Conservation (phyloP, 352 stramenopile species). For the Salisapilia sapeloensis region DNA sequence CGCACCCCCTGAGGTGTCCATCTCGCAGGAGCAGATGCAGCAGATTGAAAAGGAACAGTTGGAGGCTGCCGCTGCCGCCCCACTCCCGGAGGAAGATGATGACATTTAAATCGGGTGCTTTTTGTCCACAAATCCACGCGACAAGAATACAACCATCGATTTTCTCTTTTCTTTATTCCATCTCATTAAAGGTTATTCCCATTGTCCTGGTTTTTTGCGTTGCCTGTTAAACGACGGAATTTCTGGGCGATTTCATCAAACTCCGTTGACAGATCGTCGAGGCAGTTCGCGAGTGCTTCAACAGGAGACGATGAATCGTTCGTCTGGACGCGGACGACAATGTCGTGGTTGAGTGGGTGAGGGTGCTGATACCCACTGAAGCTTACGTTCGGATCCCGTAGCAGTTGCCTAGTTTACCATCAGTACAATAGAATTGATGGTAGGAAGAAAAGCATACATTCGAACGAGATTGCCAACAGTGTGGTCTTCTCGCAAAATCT, state of each 20-base stretch:
- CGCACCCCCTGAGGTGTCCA: conserved; percentile 90
- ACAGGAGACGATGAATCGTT: conserved; percentile 72
- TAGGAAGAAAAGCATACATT: conserved; percentile 56
- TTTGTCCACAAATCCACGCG: conserved; percentile 2
- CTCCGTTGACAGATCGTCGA: conserved; percentile 75
- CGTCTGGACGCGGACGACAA: conserved; percentile 89
- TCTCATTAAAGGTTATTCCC: no score
- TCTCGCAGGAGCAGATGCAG: conserved; percentile 87
- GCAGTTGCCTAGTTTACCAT: conserved; percentile 52
- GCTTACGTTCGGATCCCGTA: conserved; percentile 75
- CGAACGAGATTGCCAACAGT: conserved; percentile 96
- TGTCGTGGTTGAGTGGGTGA: conserved; percentile 93
- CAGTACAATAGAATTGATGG: not conserved
- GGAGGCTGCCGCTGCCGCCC: conserved; percentile 80
- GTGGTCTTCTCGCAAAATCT: conserved; percentile 97
- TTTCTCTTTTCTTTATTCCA: no score
- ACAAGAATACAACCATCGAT: conserved; percentile 1
- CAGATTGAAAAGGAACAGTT: conserved; percentile 87
- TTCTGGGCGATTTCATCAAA: conserved; percentile 78
- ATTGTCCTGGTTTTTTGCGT: conserved; percentile 74
- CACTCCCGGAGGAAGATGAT: conserved; percentile 96
- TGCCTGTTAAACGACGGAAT: conserved; percentile 63
- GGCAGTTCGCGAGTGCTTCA: conserved; percentile 61
- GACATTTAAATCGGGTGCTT: conserved; percentile 78
- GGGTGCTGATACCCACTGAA: conserved; percentile 94